Evolutionary conservation across 345 rosid genomes (phyloP), one percentile per base, ranked within the genome.

Genomic region (Populus tremula): DNA sequence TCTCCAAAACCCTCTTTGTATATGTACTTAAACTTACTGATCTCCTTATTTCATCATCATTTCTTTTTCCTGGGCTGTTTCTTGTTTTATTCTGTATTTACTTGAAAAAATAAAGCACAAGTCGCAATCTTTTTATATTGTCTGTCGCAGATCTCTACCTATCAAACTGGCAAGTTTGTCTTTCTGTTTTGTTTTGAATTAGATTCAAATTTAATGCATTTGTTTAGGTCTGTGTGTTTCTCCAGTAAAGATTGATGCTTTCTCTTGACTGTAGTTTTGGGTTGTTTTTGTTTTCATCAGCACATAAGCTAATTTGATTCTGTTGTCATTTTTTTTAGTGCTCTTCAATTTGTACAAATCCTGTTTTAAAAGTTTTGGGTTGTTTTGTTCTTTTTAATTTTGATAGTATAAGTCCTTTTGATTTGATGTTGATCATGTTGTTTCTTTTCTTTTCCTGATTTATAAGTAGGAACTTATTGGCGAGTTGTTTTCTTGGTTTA

Each of bases 61-160:
- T 70, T 72, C 45, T 36, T 56, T 72, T 8, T 33, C n/a, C 38
- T 43, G 45, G 27, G 7, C 45, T 50, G 13, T 76, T 25, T 50
- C 61, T 45, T 21, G 11, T 5, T 20, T 20, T 64, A 59, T 67
- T 12, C 20, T 29, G 35, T 36, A 18, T 68, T 31, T 36, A 35
- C 65, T 16, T 33, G 20, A 4, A 35, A 13, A 29, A 63, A 45
- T 53, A 64, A 77, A 74, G 71, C 56, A 47, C 65, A 50, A 66
- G 35, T 12, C 31, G 31, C 79, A 29, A 53, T 67, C 56, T 73
- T 62, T 69, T 27, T 21, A 56, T 67, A 70, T 50, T 38, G 25
- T 77, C 29, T 21, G 1, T 59, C 63, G 3, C 74, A 78, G 87
- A 84, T 86, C 85, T 84, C 73, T 53, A 77, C 69, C 33, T 70